Conservation (phyloP, 495 filamentous ascomycete genomes). For the Aspergillus mulundensis region DNA sequence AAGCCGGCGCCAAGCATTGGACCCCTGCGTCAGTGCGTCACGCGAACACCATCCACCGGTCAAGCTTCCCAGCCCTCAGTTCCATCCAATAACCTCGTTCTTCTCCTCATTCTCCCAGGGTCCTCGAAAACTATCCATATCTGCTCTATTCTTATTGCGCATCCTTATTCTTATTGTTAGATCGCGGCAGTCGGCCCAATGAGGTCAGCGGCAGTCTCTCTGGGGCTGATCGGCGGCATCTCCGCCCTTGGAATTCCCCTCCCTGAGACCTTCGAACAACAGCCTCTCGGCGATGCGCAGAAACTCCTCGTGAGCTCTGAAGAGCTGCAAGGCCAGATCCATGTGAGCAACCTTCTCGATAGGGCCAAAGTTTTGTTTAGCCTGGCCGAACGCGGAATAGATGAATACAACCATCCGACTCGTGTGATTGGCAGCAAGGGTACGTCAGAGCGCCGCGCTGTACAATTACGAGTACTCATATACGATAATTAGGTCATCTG, state of each 20-base stretch:
- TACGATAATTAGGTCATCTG: slow-evolving; percentile 45
- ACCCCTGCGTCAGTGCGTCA: neutral
- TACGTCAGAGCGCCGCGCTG: slow-evolving; percentile 17
- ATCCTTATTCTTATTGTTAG: neutral
- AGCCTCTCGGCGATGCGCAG: neutral
- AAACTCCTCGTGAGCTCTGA: slow-evolving; percentile 42
- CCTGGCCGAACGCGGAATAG: slow-evolving; percentile 48
- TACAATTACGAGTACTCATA: neutral
- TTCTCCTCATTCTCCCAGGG: neutral
- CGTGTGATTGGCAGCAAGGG: slow-evolving; percentile 61
- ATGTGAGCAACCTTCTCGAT: slow-evolving; percentile 44
- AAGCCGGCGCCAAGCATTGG: neutral
- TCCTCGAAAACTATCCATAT: neutral
- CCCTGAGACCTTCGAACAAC: neutral
- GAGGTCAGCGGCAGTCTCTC: slow-evolving; percentile 7
- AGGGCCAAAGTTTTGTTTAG: slow-evolving; percentile 54
- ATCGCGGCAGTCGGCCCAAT: neutral
- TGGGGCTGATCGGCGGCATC: slow-evolving; percentile 11
- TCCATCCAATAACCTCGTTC: neutral
- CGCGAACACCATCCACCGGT: neutral
- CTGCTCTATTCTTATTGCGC: neutral
- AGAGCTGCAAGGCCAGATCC: slow-evolving; percentile 51
- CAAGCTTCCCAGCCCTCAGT: neutral
- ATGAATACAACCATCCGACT: slow-evolving; percentile 58
- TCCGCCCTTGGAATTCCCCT: slow-evolving; percentile 9